These are phyloP conservation scores for Botrytis cinerea DNA, from an alignment of 2,329 filamentous ascomycete genomes.

Conservation along the genomic window DNA sequence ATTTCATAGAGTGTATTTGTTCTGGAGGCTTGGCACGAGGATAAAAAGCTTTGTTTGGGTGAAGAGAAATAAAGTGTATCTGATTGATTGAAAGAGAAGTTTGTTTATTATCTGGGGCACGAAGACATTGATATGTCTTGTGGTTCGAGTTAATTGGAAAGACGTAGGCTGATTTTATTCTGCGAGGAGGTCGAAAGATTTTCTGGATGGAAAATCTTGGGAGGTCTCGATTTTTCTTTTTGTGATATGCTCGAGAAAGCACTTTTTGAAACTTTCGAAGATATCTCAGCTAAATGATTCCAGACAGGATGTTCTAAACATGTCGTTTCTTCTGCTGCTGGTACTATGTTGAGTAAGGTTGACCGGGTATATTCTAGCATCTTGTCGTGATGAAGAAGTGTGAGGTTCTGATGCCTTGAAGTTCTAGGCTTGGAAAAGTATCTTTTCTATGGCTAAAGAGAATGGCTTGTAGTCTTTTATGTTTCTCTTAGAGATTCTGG, in stretches of 20 bases:
- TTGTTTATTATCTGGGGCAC: not conserved
- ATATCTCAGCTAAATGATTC: rapidly evolving
- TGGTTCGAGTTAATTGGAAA: not conserved
- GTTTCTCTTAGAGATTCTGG: not conserved
- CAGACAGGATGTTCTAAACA: not conserved
- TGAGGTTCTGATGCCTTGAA: not conserved
- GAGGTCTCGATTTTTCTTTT: not conserved
- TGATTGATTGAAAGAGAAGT: rapidly evolving
- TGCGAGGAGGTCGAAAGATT: not conserved
- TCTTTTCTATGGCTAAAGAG: not conserved
- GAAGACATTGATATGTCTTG: not conserved
- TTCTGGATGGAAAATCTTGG: not conserved
- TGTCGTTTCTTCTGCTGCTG: not conserved
- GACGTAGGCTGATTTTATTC: not conserved
- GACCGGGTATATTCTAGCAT: not conserved
- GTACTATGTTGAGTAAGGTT: not conserved
- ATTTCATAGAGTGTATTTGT: not conserved
- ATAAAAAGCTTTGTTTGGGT: not conserved
- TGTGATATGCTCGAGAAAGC: not conserved
- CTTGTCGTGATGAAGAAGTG: not conserved
- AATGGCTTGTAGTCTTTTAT: not conserved
- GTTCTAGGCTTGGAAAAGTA: not conserved
- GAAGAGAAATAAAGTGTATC: not conserved
- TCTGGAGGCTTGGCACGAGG: not conserved
- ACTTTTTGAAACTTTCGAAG: rapidly evolving